A percentile compares a stretch with the other conserved stretches of the same genome.
phyloP scores from a whole-genome alignment of 331 rosid genomes.

The Acacia pycnantha region DNA sequence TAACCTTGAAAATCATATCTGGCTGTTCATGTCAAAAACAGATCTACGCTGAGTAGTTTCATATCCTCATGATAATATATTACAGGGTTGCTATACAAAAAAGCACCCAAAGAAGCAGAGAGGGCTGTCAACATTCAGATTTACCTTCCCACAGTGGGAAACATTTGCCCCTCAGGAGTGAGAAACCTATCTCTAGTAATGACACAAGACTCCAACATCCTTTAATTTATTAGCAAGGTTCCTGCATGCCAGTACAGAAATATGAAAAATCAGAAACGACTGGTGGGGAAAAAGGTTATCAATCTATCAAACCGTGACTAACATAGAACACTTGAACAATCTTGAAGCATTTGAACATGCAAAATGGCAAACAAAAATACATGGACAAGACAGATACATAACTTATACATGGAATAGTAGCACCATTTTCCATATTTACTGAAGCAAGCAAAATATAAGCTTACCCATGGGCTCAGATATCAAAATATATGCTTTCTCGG shows the following conservation, averaged over 20 bases:
- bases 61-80: not conserved
- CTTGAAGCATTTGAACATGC: too few relatives aligned
- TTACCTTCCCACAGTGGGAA: constrained; percentile 93
- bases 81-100: not conserved
- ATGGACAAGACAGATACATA: too few relatives aligned
- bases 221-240: constrained; percentile 85
- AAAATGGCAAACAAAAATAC: too few relatives aligned
- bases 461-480: too few relatives aligned
- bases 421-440: too few relatives aligned
- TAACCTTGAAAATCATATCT: constrained; percentile 11
- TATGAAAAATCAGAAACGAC: constrained; percentile 2
- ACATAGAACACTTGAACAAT: too few relatives aligned
- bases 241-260: constrained; percentile 49
- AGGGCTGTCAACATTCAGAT: constrained; percentile 13
- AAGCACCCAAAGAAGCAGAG: constrained; percentile 16
- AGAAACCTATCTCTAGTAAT: constrained; percentile 98
- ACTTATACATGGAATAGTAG: too few relatives aligned
- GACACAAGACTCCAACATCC: constrained; percentile 98
- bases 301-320: too few relatives aligned
- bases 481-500: too few relatives aligned
- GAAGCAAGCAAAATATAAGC: too few relatives aligned
- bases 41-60: not conserved
- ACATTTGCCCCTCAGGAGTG: constrained; percentile 84
- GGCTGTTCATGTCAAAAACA: constrained; percentile 6
- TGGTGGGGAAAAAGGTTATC: too few relatives aligned